A percentile compares a stretch with the other conserved stretches of the same genome.
These are phyloP conservation scores for Candida quercuum DNA, from an alignment of 805 yeast genomes.

Conservation along the genomic window DNA sequence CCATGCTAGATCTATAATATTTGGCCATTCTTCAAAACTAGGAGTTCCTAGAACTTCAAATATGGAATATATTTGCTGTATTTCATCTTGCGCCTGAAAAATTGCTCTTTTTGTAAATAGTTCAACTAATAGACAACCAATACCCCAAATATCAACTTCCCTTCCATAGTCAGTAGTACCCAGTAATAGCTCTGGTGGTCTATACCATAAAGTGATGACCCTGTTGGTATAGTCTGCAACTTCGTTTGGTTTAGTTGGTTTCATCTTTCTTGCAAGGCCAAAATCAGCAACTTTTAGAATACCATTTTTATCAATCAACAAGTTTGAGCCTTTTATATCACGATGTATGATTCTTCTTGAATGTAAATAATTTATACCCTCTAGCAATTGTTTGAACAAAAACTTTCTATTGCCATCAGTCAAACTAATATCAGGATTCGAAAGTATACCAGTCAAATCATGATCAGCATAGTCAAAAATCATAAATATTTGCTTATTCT, in stretches of 20 bases:
- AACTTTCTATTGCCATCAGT: conserved; percentile 62
- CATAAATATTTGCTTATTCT: conserved; percentile 70
- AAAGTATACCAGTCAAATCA: conserved; percentile 82
- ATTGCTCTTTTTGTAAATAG: conserved; percentile 68
- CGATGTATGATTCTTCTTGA: conserved; percentile 65
- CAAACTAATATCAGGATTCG: conserved; percentile 65
- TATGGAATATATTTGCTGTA: conserved; percentile 73
- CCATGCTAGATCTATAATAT: conserved; percentile 82
- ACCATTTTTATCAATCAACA: conserved; percentile 59
- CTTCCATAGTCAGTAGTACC: conserved; percentile 89
- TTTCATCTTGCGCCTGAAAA: conserved; percentile 86
- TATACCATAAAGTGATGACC: conserved; percentile 94
- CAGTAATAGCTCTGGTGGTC: conserved; percentile 90
- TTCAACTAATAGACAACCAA: conserved; percentile 87
- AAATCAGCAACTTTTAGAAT: conserved; percentile 72
- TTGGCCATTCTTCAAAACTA: conserved; percentile 66
- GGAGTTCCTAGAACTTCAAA: conserved; percentile 89
- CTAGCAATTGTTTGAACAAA: conserved; percentile 57
- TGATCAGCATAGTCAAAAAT: conserved; percentile 91
- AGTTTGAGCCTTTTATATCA: conserved; percentile 79
- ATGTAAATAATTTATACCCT: conserved; percentile 68
- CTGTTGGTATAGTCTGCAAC: conserved; percentile 87
- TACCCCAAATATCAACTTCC: conserved; percentile 96
- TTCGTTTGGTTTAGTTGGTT: conserved; percentile 42
- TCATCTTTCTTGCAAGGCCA: conserved; percentile 77